Conservation (phyloP, 495 filamentous ascomycete species). For the Penicillium psychrofluorescens region DNA sequence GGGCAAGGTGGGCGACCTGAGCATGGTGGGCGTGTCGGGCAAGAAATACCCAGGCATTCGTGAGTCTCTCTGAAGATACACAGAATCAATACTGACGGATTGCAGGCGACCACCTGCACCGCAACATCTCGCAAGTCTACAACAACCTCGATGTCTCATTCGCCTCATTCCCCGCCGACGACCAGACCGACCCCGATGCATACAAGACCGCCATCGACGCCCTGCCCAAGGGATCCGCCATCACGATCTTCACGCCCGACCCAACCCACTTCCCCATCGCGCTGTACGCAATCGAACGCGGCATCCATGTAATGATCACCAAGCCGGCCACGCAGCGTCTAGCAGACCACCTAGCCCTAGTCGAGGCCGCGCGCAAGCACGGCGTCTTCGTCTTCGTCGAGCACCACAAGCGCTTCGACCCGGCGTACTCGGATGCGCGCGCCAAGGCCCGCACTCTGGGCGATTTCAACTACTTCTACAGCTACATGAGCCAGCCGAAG, state of each 20-base stretch:
- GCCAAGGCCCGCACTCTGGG: slow-evolving; percentile 67
- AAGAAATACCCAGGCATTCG: slow-evolving; percentile 87
- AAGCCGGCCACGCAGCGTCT: slow-evolving; percentile 90
- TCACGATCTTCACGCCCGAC: slow-evolving; percentile 96
- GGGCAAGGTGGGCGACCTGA: slow-evolving; percentile 77
- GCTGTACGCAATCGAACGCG: slow-evolving; percentile 80
- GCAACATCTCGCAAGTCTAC: slow-evolving; percentile 83
- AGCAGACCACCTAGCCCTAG: slow-evolving; percentile 65
- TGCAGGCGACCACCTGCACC: slow-evolving; percentile 71
- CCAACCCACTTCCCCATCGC: slow-evolving; percentile 94
- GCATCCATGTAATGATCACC: slow-evolving; percentile 86
- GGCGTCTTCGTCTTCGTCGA: slow-evolving; percentile 89
- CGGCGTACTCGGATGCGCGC: slow-evolving; percentile 78
- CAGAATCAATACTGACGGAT: background rate
- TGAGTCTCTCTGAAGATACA: slow-evolving; percentile 30
- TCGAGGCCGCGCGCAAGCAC: slow-evolving; percentile 63
- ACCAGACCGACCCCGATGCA: slow-evolving; percentile 63
- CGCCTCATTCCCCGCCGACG: slow-evolving; percentile 69
- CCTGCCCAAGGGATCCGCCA: slow-evolving; percentile 73
- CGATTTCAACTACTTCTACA: slow-evolving; percentile 97
- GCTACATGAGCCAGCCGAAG: slow-evolving; percentile 95
- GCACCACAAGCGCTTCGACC: slow-evolving; percentile 94
- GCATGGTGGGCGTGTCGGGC: slow-evolving; percentile 87
- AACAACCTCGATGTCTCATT: slow-evolving; percentile 82
- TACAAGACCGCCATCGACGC: slow-evolving; percentile 89